Evolutionary conservation across 1,139 yeast species (phyloP).

Genomic region (Sugiyamaella xylanicola): DNA sequence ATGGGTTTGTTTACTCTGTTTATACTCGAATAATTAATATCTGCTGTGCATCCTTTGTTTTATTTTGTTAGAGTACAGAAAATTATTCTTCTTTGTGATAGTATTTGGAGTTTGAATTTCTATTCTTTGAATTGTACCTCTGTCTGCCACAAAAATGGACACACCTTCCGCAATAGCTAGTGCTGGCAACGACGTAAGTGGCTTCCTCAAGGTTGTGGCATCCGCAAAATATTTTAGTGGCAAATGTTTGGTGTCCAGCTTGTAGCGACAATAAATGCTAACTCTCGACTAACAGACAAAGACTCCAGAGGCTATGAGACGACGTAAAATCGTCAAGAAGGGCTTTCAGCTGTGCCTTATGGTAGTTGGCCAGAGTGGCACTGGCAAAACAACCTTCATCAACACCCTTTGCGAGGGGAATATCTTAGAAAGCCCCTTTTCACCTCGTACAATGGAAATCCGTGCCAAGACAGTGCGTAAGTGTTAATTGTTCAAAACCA

Average conservation of each 20-base stretch:
- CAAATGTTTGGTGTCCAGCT: too few relatives aligned
- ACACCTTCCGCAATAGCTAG: too few relatives aligned
- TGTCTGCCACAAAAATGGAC: too few relatives aligned
- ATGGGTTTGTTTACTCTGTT: not conserved
- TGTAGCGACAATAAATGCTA: too few relatives aligned
- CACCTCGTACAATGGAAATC: slow-evolving; percentile 32
- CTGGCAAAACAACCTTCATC: slow-evolving; percentile 82
- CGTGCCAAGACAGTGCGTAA: slow-evolving; percentile 21
- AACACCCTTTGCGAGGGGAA: slow-evolving; percentile 83
- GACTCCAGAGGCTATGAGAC: slow-evolving; percentile 46
- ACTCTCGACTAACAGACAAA: not conserved
- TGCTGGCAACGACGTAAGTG: too few relatives aligned
- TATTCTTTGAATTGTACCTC: too few relatives aligned
- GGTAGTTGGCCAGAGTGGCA: slow-evolving; percentile 76
- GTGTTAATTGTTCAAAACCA: too few relatives aligned
- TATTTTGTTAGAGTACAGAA: too few relatives aligned
- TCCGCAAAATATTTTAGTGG: too few relatives aligned
- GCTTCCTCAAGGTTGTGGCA: too few relatives aligned
- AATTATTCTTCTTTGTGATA: too few relatives aligned
- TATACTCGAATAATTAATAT: not conserved
- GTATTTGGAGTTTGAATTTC: too few relatives aligned
- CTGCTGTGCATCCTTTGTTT: not conserved
- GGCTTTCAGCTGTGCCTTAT: slow-evolving; percentile 81
- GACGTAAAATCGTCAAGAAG: slow-evolving; percentile 77
- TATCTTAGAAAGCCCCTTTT: slow-evolving; percentile 42